Conservation (phyloP, 2,329 filamentous ascomycete genomes). For the Dothistroma septosporum region DNA sequence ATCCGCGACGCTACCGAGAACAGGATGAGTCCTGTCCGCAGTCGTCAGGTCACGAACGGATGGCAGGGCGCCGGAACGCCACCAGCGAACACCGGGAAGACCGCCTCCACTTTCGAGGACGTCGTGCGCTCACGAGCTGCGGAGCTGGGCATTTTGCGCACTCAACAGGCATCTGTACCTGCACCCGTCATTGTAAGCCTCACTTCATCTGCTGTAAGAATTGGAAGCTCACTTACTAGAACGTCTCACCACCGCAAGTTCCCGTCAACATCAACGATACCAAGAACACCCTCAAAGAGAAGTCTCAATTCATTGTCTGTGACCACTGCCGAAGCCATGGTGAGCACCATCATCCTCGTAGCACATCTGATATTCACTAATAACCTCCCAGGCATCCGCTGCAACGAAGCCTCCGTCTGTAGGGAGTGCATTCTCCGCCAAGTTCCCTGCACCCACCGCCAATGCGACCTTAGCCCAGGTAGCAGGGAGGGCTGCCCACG, state of each 20-base stretch:
- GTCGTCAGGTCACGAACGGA: conserved; percentile 3
- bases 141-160: conserved; percentile 18
- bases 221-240: neutral
- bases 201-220: neutral
- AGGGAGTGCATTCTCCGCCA: conserved; percentile 19
- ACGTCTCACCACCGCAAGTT: neutral
- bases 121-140: conserved; percentile 6
- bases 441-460: conserved; percentile 18
- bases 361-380: neutral
- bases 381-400: conserved; percentile 14
- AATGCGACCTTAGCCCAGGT: conserved; percentile 15
- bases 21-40: neutral
- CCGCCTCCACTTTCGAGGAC: conserved; percentile 6
- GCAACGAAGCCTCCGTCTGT: conserved; percentile 23
- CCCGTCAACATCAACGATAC: conserved; percentile 2
- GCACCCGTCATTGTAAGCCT: neutral
- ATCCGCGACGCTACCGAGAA: conserved; percentile 1
- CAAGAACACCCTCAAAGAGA: conserved; percentile 3
- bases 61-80: neutral
- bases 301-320: conserved; percentile 18
- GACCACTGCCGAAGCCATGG: conserved; percentile 18
- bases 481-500: conserved; percentile 16
- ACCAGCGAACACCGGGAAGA: conserved; percentile 2
- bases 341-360: neutral
- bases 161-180: neutral